Conservation (phyloP, 2,329 filamentous ascomycete species). For the Pseudogymnoascus pannorum region DNA sequence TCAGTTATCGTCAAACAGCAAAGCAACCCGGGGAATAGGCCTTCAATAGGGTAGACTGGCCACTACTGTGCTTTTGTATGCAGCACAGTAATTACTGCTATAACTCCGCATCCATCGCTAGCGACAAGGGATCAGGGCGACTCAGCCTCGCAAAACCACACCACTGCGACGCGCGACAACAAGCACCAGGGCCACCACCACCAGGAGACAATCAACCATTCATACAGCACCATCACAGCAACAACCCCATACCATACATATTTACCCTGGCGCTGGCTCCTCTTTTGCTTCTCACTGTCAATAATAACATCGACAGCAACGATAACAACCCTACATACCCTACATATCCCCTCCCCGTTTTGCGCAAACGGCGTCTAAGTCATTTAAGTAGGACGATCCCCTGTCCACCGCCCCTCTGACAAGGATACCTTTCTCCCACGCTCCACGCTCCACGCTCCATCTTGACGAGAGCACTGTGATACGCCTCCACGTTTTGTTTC, state of each 20-base stretch:
- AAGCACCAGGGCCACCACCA: too few species aligned
- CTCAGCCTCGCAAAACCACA: not conserved
- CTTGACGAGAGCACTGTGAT: not conserved
- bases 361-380: slow-evolving; percentile 2
- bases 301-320: too few species aligned
- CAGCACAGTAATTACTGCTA: too few species aligned
- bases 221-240: not conserved
- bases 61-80: not conserved
- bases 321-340: not conserved
- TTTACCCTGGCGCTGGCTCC: not conserved
- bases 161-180: not conserved
- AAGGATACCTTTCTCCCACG: not conserved
- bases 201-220: not conserved
- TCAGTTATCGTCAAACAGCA: not conserved
- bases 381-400: slow-evolving; percentile 4
- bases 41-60: not conserved
- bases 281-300: not conserved
- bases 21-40: not conserved
- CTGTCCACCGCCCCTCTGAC: not conserved
- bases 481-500: slow-evolving; percentile 4
- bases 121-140: not conserved
- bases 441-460: not conserved
- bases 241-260: not conserved
- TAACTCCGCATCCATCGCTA: not conserved
- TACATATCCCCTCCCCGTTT: not conserved